Percentiles rank a stretch among this genome's conserved stretches.
phyloP scores from a whole-genome alignment of 139 green algal species.

The Chlorella ohadii region DNA sequence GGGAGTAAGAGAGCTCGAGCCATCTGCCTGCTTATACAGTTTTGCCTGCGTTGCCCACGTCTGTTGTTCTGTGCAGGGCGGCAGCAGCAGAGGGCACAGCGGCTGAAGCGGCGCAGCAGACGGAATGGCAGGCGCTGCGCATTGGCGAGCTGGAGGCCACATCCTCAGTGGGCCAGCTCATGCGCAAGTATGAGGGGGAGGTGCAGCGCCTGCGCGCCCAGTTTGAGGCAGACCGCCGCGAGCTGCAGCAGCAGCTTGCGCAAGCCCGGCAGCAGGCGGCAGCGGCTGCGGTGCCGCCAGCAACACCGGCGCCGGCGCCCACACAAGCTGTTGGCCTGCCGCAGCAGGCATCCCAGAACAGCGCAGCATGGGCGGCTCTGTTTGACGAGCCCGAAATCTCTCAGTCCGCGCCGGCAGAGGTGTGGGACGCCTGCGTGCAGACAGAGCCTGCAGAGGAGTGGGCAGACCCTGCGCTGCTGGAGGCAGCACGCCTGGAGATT shows the following conservation, averaged over 20 bases:
- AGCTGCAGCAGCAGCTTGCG: slow-evolving; percentile 1
- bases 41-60: too few species aligned
- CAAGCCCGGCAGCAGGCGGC: neutral
- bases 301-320: too few species aligned
- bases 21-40: too few species aligned
- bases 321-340: neutral
- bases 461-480: neutral
- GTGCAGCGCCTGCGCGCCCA: slow-evolving; percentile 7
- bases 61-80: slow-evolving; percentile 41
- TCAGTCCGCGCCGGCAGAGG: neutral
- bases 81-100: neutral
- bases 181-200: slow-evolving; percentile 21
- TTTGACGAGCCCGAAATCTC: neutral
- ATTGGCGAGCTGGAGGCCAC: slow-evolving; percentile 17
- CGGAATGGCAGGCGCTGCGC: slow-evolving; percentile 26
- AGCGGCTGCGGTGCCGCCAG: neutral
- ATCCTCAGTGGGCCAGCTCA: neutral
- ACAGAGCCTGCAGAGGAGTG: neutral
- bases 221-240: neutral
- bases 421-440: neutral
- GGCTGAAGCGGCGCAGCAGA: slow-evolving; percentile 4
- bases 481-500: slow-evolving; percentile 17
- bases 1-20: too few species aligned
- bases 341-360: neutral
- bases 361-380: slow-evolving; percentile 2